Base-by-base conservation (phyloP, 1,139 yeast species). In the Hemisphaericaspora lyxosophila region DNA sequence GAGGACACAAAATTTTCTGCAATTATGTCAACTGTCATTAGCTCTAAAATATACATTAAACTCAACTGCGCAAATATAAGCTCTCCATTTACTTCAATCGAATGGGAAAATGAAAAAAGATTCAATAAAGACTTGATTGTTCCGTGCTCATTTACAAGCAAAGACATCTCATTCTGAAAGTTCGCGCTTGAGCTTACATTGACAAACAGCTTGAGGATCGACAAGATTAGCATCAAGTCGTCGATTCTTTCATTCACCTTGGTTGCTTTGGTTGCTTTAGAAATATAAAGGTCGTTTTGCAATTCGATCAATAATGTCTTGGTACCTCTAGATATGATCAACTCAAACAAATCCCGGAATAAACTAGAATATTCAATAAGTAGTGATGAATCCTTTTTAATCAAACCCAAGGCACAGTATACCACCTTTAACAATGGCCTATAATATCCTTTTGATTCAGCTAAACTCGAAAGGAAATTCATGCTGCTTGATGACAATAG, bases 21-120 rank as follows among this genome's bases (percentile, higher is more conserved):
- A 51, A 88, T 73, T 0, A 64, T 64, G 39, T 79, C 79, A 14
- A 82, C 69, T 1, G 78, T 64, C 54, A 85, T 75, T 53, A 89
- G 67, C 49, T 87, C 95, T 43, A 80, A 77, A 31, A 88, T 69
- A 47, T 79, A 85, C 55, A 79, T 74, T 46, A 90, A 65, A 20
- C 90, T 70, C 36, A 87, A 61, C 45, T 85, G 92, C 0, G 95
- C 94, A 55, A 84, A 79, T 0, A 82, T 67, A 24, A 78, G 78
- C 39, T 85, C 94, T 24, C 74, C 78, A 42, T 80, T 76, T 3
- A 79, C 66, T 43, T 75, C 77, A 29, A 84, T 67, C 31, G 78
- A 60, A 50, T 85, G 85, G 0, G 94, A 78, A 41, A 80, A 78
- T 0, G 92, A 75, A 55, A 80, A 88, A 12, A 86, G 64, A 40